phyloP scores from a whole-genome alignment of 2,329 filamentous ascomycete species.

The Drechslerella stenobrocha region DNA sequence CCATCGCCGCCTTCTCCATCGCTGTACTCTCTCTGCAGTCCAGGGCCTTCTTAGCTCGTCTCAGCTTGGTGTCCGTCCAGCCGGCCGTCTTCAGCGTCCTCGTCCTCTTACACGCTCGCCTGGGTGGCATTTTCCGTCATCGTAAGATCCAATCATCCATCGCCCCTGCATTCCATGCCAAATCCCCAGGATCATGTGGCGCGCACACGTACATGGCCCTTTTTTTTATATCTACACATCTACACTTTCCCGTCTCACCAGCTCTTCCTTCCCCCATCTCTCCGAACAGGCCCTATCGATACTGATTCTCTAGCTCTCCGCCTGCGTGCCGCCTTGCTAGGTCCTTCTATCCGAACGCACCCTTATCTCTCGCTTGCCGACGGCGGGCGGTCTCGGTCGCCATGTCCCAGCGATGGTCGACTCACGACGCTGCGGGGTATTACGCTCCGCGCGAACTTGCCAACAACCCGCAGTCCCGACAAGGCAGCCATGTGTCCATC shows the following conservation, averaged over 20 bases:
- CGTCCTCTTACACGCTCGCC: background rate
- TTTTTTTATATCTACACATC: too few relatives aligned
- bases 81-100: background rate
- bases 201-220: background rate
- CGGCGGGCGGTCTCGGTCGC: constrained; percentile 42
- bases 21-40: too few relatives aligned
- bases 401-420: constrained; percentile 48
- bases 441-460: constrained; percentile 39
- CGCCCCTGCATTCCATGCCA: constrained; percentile 4
- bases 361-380: constrained; percentile 2
- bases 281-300: background rate
- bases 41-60: too few relatives aligned
- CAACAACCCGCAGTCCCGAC: constrained; percentile 34
- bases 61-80: too few relatives aligned
- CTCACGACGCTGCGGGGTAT: constrained; percentile 43
- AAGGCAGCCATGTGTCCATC: constrained; percentile 55
- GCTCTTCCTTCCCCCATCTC: constrained; percentile 1
- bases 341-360: constrained; percentile 9
- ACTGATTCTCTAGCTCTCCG: too few relatives aligned
- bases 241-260: background rate
- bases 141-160: constrained; percentile 1
- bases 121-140: background rate
- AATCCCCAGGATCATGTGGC: background rate
- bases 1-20: too few relatives aligned
- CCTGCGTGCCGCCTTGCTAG: constrained; percentile 2